phyloP scores from a whole-genome alignment of 345 rosid genomes.

The Iberis pinnata region DNA sequence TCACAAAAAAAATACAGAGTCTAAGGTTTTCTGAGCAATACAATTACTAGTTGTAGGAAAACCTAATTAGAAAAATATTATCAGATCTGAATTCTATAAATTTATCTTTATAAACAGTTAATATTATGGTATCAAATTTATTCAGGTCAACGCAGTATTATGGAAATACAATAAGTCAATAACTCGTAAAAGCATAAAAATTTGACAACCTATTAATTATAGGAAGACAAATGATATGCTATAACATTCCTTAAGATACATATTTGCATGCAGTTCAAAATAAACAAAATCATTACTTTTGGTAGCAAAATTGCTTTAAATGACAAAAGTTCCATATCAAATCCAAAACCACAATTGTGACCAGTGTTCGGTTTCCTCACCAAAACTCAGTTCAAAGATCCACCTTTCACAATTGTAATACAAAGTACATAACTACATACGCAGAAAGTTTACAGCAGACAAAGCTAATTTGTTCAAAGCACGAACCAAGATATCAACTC shows the following conservation, averaged over 20 bases:
- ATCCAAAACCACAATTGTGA: background rate
- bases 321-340: background rate
- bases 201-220: background rate
- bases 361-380: conserved; percentile 2
- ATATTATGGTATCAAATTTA: background rate
- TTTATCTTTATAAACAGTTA: background rate
- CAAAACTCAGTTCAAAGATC: conserved; percentile 12
- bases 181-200: background rate
- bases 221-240: background rate
- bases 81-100: background rate
- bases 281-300: background rate
- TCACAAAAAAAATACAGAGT: conserved; percentile 24
- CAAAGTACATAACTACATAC: too few species aligned
- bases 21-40: conserved; percentile 12
- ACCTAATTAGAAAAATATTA: background rate
- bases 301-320: conserved; percentile 10
- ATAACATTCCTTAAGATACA: background rate
- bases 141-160: background rate
- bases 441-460: conserved; percentile 5
- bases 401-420: too few species aligned
- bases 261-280: conserved; percentile 9
- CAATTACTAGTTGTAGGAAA: background rate
- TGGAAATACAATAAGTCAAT: background rate
- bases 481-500: conserved; percentile 3
- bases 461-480: conserved; percentile 1